Evolutionary conservation across 2,329 filamentous ascomycete genomes (phyloP).

Genomic region (Lachnellula suecica): DNA sequence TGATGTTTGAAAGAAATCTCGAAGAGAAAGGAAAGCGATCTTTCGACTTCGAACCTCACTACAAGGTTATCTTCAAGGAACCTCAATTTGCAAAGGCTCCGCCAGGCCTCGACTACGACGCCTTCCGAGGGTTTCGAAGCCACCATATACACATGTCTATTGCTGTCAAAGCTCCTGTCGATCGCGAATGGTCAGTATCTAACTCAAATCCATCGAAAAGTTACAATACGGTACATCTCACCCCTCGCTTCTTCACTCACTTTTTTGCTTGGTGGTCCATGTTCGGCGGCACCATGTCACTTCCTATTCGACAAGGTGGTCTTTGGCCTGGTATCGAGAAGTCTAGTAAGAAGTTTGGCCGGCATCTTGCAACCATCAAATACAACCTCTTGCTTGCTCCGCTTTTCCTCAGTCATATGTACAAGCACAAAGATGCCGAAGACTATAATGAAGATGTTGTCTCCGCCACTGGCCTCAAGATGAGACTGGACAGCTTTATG

Average conservation of each 20-base stretch:
- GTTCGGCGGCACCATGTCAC: constrained; percentile 90
- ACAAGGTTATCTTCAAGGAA: constrained; percentile 83
- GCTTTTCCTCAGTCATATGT: constrained; percentile 92
- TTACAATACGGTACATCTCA: constrained; percentile 95
- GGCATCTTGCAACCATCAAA: constrained; percentile 97
- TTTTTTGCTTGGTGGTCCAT: constrained; percentile 98
- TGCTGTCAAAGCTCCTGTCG: constrained; percentile 81
- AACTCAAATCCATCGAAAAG: constrained; percentile 77
- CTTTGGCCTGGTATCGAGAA: constrained; percentile 93
- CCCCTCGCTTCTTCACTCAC: constrained; percentile 94
- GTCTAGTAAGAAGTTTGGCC: constrained; percentile 96
- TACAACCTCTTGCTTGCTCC: constrained; percentile 92
- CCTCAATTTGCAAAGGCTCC: constrained; percentile 67
- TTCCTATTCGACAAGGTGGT: constrained; percentile 88
- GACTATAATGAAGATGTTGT: constrained; percentile 77
- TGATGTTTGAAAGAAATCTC: constrained; percentile 88
- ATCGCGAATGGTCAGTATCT: constrained; percentile 80
- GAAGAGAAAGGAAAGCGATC: constrained; percentile 65
- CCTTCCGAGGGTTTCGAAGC: constrained; percentile 95
- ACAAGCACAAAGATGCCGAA: constrained; percentile 96
- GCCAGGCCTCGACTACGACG: constrained; percentile 70
- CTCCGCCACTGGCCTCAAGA: constrained; percentile 93
- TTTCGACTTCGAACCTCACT: constrained; percentile 90
- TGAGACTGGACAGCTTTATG: constrained; percentile 95
- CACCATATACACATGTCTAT: constrained; percentile 96